These are phyloP conservation scores for Hemileia vastatrix DNA, from an alignment of 1,284 basidiomycete genomes.

Conservation along the genomic window DNA sequence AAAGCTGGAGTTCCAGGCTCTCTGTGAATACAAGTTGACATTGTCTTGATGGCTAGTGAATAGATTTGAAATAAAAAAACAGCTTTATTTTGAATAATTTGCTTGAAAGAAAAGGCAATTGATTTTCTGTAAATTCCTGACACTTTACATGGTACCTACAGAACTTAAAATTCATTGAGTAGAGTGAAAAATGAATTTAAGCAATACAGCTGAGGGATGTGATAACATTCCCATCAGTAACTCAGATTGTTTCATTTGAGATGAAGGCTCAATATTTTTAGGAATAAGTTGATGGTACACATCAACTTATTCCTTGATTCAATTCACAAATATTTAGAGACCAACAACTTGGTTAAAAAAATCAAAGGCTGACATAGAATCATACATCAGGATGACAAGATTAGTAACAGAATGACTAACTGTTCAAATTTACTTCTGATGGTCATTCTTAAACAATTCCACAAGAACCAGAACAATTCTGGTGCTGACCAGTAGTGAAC, in stretches of 20 bases:
- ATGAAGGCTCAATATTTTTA: slow-evolving; percentile 19
- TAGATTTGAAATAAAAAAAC: no score
- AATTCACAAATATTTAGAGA: slow-evolving; percentile 64
- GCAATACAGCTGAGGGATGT: slow-evolving; percentile 46
- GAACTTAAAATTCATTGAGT: slow-evolving; percentile 95
- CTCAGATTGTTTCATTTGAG: slow-evolving; percentile 6
- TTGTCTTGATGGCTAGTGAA: slow-evolving; percentile 84
- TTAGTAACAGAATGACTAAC: slow-evolving; percentile 72
- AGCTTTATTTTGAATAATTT: slow-evolving; percentile 75
- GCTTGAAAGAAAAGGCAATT: slow-evolving; percentile 75
- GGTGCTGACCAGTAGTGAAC: slow-evolving; percentile 90
- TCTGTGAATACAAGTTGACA: slow-evolving; percentile 97
- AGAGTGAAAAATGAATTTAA: slow-evolving; percentile 86
- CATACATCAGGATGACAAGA: slow-evolving; percentile 84
- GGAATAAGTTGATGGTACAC: slow-evolving; percentile 29
- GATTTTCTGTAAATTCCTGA: slow-evolving; percentile 91
- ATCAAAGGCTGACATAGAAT: slow-evolving; percentile 74
- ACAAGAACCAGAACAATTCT: slow-evolving; percentile 81
- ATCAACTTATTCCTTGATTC: slow-evolving; percentile 25
- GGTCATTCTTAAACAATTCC: slow-evolving; percentile 69
- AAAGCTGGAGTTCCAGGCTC: no score
- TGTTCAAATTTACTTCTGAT: slow-evolving; percentile 55
- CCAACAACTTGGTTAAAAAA: slow-evolving; percentile 77
- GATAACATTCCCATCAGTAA: slow-evolving; percentile 11
- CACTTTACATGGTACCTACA: slow-evolving; percentile 82